Base-by-base conservation (phyloP, 352 stramenopile species). In the Phytophthora capsici region DNA sequence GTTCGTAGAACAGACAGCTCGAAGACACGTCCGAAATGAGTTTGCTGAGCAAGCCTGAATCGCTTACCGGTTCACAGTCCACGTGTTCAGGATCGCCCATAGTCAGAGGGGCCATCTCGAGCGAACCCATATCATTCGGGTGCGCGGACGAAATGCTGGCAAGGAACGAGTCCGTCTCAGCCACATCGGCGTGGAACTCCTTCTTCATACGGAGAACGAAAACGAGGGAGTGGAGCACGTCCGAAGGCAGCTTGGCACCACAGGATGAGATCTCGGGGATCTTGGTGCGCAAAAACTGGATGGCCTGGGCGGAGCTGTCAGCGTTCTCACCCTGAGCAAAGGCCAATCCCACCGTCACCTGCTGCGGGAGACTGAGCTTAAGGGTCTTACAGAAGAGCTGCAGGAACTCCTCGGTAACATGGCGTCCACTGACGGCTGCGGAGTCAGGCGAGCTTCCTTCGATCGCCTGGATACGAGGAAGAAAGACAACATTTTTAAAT, bases 1-100 rank as follows among this genome's bases (percentile, higher is more conserved):
- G 69, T 32, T 96, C 89, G 57, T 94, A 95, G 59, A 97, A 97
- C 26, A 97, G 48, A 43, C 86, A 94, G 53, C 84, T 93, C 1
- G 73, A 71, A 28, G 78, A 82, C 48, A 96, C 84, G 32, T 96
- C 88, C 53, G 77, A 72, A 32, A 95, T 87, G 37, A 97, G 76
- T 61, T 91, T 86, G 59, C 72, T 84, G 25, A 96, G 65, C 38
- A 83, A 57, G 49, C 91, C 86, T 13, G 73, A 51, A 28, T 90
- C 86, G n/a, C 62, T 69, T 45, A 86, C 64, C 6, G 75, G 71
- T 25, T 84, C 77, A 43, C 84, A 94, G 66, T 97, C 89, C 36
- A 95, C 90, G 46, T 94, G 83, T 48, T 94, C 82, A 38, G 86
- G 85, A 65, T 97, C 89, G 14, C 90, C 86, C 69, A 96, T 84